phyloP scores from a whole-genome alignment of 2,329 filamentous ascomycete genomes.

The Xylaria sp. region DNA sequence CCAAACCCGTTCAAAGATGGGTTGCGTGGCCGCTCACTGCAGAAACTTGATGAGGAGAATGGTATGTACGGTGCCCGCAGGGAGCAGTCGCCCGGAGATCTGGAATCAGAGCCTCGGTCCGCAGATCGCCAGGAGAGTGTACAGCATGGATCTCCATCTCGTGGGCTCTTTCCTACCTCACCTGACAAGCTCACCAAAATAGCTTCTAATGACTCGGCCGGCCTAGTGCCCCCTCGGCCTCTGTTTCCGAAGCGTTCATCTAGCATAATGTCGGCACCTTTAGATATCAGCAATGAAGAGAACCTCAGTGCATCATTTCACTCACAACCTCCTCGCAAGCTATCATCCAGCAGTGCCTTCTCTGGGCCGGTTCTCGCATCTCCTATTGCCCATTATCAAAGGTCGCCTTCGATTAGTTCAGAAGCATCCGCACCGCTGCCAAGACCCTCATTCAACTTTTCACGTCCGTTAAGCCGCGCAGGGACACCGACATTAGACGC shows the following conservation, averaged over 20 bases:
- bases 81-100: constrained; percentile 62
- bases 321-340: constrained; percentile 75
- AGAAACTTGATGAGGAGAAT: constrained; percentile 47
- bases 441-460: constrained; percentile 89
- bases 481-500: constrained; percentile 64
- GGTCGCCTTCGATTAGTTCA: constrained; percentile 85
- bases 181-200: constrained; percentile 52
- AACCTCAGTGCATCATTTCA: constrained; percentile 59
- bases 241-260: constrained; percentile 59
- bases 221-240: constrained; percentile 57
- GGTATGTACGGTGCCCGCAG: constrained; percentile 59
- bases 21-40: constrained; percentile 49
- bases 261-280: constrained; percentile 67
- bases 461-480: constrained; percentile 80
- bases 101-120: constrained; percentile 45
- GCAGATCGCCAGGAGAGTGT: constrained; percentile 43
- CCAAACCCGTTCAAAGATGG: constrained; percentile 49
- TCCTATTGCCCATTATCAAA: constrained; percentile 66
- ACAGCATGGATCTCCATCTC: constrained; percentile 45
- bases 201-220: constrained; percentile 56
- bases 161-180: constrained; percentile 46
- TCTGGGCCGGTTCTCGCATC: constrained; percentile 56
- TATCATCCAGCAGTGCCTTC: constrained; percentile 70
- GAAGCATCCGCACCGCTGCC: constrained; percentile 74
- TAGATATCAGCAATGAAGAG: constrained; percentile 75